These are phyloP conservation scores for Penicillium sp. DNA, from an alignment of 2,329 filamentous ascomycete genomes.

Conservation along the genomic window DNA sequence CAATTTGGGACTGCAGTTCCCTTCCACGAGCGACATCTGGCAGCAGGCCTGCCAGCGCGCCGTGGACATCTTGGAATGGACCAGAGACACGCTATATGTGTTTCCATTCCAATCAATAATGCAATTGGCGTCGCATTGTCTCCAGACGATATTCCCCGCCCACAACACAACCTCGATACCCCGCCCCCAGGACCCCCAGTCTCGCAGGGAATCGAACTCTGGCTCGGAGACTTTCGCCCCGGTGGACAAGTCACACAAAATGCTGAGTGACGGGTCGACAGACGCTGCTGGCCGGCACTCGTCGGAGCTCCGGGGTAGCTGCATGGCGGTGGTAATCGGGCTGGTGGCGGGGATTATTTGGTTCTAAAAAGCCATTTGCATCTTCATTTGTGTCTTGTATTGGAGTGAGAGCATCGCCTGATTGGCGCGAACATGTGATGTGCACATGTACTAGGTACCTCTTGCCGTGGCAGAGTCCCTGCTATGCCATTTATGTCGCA, in stretches of 20 bases:
- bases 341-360: slow-evolving; percentile 38
- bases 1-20: slow-evolving; percentile 9
- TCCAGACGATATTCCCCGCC: no score
- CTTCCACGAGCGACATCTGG: slow-evolving; percentile 23
- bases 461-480: background rate
- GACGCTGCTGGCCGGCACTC: slow-evolving; percentile 27
- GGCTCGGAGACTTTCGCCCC: background rate
- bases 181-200: background rate
- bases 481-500: slow-evolving; percentile 7
- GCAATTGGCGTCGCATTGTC: slow-evolving; percentile 2
- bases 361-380: slow-evolving; percentile 27
- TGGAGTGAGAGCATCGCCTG: background rate
- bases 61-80: slow-evolving; percentile 13
- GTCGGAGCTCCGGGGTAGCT: slow-evolving; percentile 33
- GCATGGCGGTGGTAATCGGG: slow-evolving; percentile 39
- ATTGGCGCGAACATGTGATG: no score
- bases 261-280: slow-evolving; percentile 23
- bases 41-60: slow-evolving; percentile 35
- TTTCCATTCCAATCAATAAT: slow-evolving; percentile 4
- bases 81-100: slow-evolving; percentile 1
- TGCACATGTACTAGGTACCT: no score
- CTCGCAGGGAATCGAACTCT: slow-evolving; percentile 4
- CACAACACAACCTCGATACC: no score
- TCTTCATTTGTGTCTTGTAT: slow-evolving; percentile 2
- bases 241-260: slow-evolving; percentile 8